Evolutionary conservation across 768 basidiomycete genomes (phyloP), one percentile per base, ranked within the genome.

Genomic region (Rhodocollybia butyracea): DNA sequence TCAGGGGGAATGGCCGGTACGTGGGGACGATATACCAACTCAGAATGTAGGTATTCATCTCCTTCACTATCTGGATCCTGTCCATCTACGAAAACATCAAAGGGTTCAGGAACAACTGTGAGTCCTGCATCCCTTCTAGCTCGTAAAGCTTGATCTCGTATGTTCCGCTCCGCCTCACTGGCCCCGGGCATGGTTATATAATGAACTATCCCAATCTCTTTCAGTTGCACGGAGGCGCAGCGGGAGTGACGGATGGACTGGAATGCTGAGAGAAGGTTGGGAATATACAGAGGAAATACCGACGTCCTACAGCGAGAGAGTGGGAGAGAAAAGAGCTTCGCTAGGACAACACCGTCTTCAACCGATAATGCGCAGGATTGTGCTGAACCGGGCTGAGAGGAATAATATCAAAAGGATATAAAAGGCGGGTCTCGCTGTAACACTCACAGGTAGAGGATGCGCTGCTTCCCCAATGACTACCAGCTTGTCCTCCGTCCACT

Each of bases 321-420:
- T 76, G 13, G 80, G 82, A 2, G 81, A 3, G 81, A 79, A 69
- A 87, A 85, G 6, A 86, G 73, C 55, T 77, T 78, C 6, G 78
- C 85, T 21, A 87, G 70, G 22, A 83, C 77, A 11, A 81, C 82
- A 1, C 80, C 81, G 59, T 86, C 85, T 66, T 86, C 85, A n/a
- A 86, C 63, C 1, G 76, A 73, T 64, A 84, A 77, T 5, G 76
- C 76, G 2, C 66, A 69, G 6, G 71, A 70, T 61, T 85, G 82
- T 22, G 76, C 71, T 0, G 77, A 75, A 12, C 79, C 79, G 11
- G 77, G 75, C 83, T 84, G 45, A 8, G n/a, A n/a, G 21, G 19
- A n/a, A 36, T 24, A 15, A 22, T 24, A 17, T 47, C 58, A 8
- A 59, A 24, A 17, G 24, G 8, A n/a, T 42, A 21, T 2, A 12